Conservation (phyloP, 2,329 filamentous ascomycete genomes). For the Diaporthe longicolla region DNA sequence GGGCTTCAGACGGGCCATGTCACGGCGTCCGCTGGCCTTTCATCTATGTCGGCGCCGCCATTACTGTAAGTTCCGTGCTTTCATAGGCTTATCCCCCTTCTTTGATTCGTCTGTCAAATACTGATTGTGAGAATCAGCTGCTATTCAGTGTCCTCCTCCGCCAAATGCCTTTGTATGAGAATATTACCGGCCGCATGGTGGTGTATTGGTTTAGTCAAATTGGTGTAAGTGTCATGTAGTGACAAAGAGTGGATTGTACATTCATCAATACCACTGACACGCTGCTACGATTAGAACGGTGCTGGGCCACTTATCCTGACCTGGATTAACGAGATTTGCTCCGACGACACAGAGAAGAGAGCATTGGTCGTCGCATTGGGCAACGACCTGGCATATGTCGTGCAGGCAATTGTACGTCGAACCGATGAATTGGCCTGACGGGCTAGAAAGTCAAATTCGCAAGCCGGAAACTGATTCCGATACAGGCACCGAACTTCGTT, state of each 20-base stretch:
- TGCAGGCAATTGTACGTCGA: constrained; percentile 50
- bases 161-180: constrained; percentile 54
- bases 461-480: not conserved
- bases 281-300: constrained; percentile 45
- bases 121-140: constrained; percentile 44
- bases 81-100: accelerated
- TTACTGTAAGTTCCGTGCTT: constrained; percentile 48
- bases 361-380: constrained; percentile 50
- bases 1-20: constrained; percentile 54
- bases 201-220: constrained; percentile 57
- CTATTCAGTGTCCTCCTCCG: constrained; percentile 51
- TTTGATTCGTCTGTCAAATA: too few species aligned
- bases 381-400: constrained; percentile 53
- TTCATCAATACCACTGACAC: not conserved
- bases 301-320: constrained; percentile 56
- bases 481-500: constrained; percentile 55
- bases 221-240: constrained; percentile 47
- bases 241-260: not conserved
- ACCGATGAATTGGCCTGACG: not conserved
- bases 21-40: constrained; percentile 55
- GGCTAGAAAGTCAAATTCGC: not conserved
- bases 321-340: constrained; percentile 54
- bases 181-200: constrained; percentile 53
- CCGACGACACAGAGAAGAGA: constrained; percentile 49
- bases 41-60: constrained; percentile 54